Evolutionary conservation across 176 grass and related monocot species (phyloP).

Genomic region (Canna indica): DNA sequence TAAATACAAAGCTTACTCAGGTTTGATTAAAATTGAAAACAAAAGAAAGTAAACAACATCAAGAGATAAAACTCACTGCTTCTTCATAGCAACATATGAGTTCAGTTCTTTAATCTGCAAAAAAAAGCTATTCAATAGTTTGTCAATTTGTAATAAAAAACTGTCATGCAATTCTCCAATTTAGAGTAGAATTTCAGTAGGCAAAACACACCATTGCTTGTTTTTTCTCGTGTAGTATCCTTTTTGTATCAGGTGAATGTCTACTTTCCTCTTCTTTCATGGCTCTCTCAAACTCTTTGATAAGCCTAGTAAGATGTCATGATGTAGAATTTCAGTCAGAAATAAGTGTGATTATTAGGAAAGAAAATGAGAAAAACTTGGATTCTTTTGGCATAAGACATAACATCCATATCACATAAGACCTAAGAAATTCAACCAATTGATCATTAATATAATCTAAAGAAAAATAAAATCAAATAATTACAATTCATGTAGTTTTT

Average conservation of each 20-base stretch:
- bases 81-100: constrained; percentile 94
- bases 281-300: constrained; percentile 90
- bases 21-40: neutral
- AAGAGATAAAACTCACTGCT: constrained; percentile 63
- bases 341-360: neutral
- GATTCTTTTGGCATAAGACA: neutral
- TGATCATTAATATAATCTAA: neutral
- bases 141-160: neutral
- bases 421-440: neutral
- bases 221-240: constrained; percentile 45
- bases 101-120: constrained; percentile 97
- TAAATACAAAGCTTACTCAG: neutral
- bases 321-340: neutral
- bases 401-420: neutral
- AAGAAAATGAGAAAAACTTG: neutral
- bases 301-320: constrained; percentile 46
- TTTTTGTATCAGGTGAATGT: neutral
- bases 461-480: neutral
- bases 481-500: neutral
- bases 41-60: neutral
- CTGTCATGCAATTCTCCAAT: neutral
- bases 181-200: neutral
- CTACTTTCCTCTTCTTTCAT: constrained; percentile 1
- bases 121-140: constrained; percentile 25
- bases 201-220: constrained; percentile 52